A percentile compares a stretch with the other conserved stretches of the same genome.
Conservation (phyloP, 1,284 basidiomycete species). For the Xanthoconium separans region DNA sequence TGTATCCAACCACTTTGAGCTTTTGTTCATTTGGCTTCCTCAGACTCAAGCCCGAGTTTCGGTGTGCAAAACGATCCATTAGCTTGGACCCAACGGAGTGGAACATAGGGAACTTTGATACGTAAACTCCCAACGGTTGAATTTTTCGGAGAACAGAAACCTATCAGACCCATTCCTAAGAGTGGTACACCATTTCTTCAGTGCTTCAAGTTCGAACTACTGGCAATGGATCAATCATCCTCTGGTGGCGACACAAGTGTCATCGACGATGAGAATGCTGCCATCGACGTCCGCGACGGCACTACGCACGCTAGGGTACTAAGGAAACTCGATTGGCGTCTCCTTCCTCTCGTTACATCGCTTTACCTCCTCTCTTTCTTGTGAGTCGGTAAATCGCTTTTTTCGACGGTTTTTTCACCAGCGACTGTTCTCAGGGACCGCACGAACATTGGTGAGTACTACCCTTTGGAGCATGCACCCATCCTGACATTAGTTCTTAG, state of each 20-base stretch:
- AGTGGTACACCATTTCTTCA: too few relatives aligned
- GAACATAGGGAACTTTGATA: too few relatives aligned
- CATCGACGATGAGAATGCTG: background rate
- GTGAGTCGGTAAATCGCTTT: conserved; percentile 32
- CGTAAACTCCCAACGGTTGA: too few relatives aligned
- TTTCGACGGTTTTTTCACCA: background rate
- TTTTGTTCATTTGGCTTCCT: too few relatives aligned
- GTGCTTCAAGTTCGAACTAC: background rate
- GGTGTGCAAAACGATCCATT: too few relatives aligned
- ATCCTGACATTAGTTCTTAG: conserved; percentile 9
- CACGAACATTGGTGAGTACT: conserved; percentile 30
- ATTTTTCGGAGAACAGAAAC: too few relatives aligned
- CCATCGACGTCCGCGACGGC: background rate
- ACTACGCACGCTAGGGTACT: conserved; percentile 31
- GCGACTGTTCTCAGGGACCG: conserved; percentile 28
- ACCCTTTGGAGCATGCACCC: background rate
- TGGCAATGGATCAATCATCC: conserved; percentile 1
- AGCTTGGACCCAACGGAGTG: too few relatives aligned
- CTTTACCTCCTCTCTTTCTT: conserved; percentile 56
- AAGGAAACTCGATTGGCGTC: conserved; percentile 46
- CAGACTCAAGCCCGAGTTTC: too few relatives aligned
- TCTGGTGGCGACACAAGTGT: background rate
- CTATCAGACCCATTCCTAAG: too few relatives aligned
- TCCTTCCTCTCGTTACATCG: conserved; percentile 48
- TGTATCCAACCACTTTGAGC: too few relatives aligned